phyloP scores from a whole-genome alignment of 768 basidiomycete species.

The Kwoniella mangroviensis region DNA sequence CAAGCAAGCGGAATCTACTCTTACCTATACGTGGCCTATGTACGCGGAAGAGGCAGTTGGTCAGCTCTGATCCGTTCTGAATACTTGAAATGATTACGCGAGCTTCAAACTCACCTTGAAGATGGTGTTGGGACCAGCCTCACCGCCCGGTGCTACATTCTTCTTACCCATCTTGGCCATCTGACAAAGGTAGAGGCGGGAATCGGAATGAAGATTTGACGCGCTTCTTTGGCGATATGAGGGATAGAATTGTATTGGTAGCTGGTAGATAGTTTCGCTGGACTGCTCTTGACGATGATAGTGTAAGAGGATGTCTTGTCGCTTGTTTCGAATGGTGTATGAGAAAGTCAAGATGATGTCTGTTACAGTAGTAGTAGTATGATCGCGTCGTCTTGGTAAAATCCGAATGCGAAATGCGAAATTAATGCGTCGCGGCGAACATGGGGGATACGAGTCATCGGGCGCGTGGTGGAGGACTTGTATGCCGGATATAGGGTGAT shows the following conservation, averaged over 20 bases:
- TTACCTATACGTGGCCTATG: conserved; percentile 53
- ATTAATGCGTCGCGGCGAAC: conserved; percentile 8
- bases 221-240: neutral
- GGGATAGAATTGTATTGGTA: neutral
- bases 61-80: conserved; percentile 9
- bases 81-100: neutral
- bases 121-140: conserved; percentile 52
- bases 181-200: conserved; percentile 8
- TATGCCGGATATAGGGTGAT: conserved; percentile 1
- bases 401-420: neutral
- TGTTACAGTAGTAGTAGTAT: neutral
- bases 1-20: conserved; percentile 20
- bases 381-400: neutral
- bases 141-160: conserved; percentile 41
- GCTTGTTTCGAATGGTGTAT: neutral
- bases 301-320: neutral
- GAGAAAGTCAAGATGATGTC: neutral
- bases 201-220: neutral
- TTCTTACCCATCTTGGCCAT: conserved; percentile 44
- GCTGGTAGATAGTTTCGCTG: too few relatives aligned
- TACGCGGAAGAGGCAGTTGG: neutral
- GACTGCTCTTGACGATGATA: neutral
- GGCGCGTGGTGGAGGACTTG: conserved; percentile 15
- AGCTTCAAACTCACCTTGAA: conserved; percentile 46
- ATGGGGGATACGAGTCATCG: neutral